Percentiles rank a stretch among this genome's conserved stretches.
phyloP scores from a whole-genome alignment of 2,329 filamentous ascomycete genomes.

The Colletotrichum lupini region DNA sequence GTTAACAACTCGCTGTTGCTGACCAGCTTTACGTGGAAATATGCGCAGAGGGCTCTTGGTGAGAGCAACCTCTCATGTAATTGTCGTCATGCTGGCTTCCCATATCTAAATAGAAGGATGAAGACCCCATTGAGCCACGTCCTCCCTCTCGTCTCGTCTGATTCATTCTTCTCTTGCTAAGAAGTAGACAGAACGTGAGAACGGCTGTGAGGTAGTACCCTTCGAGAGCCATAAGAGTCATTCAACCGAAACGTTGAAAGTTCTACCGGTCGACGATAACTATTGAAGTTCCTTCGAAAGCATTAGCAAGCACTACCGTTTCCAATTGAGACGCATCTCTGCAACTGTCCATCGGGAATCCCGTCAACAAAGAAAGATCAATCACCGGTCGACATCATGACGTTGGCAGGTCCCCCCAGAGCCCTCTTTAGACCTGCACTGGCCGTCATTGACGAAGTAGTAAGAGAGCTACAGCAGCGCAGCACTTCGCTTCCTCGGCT shows the following conservation, averaged over 20 bases:
- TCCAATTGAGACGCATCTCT: background rate
- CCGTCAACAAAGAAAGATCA: background rate
- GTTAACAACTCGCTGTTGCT: background rate
- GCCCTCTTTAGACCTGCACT: background rate
- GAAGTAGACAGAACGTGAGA: background rate
- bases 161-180: background rate
- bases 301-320: background rate
- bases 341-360: background rate
- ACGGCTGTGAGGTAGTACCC: background rate
- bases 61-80: background rate
- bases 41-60: background rate
- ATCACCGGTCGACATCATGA: background rate
- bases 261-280: background rate
- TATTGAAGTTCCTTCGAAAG: background rate
- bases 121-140: background rate
- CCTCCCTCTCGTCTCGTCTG: background rate
- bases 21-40: background rate
- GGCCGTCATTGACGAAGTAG: background rate
- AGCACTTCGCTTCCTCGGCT: constrained; percentile 25
- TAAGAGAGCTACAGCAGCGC: background rate
- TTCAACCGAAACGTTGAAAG: background rate
- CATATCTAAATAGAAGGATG: fast-evolving
- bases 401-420: background rate
- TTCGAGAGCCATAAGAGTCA: background rate
- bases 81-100: background rate